A percentile compares a stretch with the other conserved stretches of the same genome.
phyloP scores from a whole-genome alignment of 768 basidiomycete genomes.

The Lactarius vividus region DNA sequence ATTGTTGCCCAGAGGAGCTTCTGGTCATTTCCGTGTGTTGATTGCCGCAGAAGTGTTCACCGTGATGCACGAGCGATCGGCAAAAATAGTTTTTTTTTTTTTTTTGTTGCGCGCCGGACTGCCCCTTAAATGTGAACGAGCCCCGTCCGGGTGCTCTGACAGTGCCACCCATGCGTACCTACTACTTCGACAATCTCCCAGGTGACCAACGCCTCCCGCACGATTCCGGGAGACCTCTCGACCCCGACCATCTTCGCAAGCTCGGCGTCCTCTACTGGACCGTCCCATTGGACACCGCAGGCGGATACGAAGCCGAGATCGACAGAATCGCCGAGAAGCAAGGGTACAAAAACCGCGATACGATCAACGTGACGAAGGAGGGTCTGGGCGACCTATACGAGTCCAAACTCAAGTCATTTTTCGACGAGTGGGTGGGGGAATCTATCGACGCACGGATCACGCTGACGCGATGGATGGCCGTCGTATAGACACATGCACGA shows the following conservation, averaged over 20 bases:
- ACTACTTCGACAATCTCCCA: conserved; percentile 68
- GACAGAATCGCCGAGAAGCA: conserved; percentile 63
- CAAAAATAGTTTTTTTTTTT: too few relatives aligned
- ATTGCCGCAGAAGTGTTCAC: too few relatives aligned
- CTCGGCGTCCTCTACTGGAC: conserved; percentile 68
- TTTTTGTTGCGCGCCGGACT: too few relatives aligned
- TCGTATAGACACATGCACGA: conserved; percentile 81
- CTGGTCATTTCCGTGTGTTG: too few relatives aligned
- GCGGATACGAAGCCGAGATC: conserved; percentile 50
- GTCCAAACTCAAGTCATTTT: conserved; percentile 76
- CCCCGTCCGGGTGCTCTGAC: too few relatives aligned
- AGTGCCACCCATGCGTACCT: conserved; percentile 55
- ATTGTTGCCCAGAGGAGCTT: not conserved
- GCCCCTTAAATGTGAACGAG: too few relatives aligned
- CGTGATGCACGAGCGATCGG: too few relatives aligned
- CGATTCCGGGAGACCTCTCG: conserved; percentile 60
- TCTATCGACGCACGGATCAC: not conserved
- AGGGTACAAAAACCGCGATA: conserved; percentile 82
- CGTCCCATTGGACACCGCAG: conserved; percentile 54
- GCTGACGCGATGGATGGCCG: too few relatives aligned
- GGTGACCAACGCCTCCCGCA: conserved; percentile 84
- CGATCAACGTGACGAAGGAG: conserved; percentile 72
- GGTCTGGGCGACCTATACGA: conserved; percentile 84
- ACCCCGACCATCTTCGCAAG: conserved; percentile 44
- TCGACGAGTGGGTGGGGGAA: conserved; percentile 57